Base-by-base conservation (phyloP, 805 yeast genomes). In the Vanderwaltozyma polyspora region DNA sequence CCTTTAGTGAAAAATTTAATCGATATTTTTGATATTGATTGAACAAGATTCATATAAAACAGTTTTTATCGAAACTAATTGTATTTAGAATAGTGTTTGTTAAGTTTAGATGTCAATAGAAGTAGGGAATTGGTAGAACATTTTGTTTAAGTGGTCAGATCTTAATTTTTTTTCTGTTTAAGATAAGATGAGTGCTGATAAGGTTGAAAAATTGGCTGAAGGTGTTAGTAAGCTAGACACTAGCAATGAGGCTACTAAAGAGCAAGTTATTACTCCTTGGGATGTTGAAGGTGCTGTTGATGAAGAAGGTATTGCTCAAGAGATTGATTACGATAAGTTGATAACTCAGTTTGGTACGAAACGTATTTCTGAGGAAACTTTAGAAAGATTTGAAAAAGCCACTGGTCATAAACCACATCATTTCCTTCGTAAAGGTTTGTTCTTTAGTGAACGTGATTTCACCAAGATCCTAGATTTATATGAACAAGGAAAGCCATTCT, bases 231-330 rank as follows among this genome's bases (percentile, higher is more conserved):
- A 42, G 16, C 37, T 51, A 21, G 37, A 43, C 19, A 36, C 46
- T n/a, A 26, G 22, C 7, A 38, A 30, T 4, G 14, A 34, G 5
- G 42, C 38, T 10, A 33, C 36, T 16, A 48, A 48, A 34, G 76
- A 68, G 37, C 87, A 79, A 54, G 67, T 64, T 24, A 68, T 81
- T 40, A 91, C 98, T 1, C 98, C 98, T 32, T 91, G 98, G 98
- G 98, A 91, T 57, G 98, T 91, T 21, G 95, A 83, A 60, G 98
- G 97, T 38, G 97, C 96, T 3, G 93, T 89, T 31, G 95, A 85
- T 38, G 94, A 87, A 49, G 39, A 53, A 37, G 98, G 98, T 35
- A 67, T 79, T 48, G 74, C 81, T n/a, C 87, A 81, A 57, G 86
- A 76, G 19, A 87, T 91, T 46, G 95, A 91, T 63, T 91, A 91